These are phyloP conservation scores for Zhuliangozyma parablackwelliae DNA, from an alignment of 1,139 yeast species.

Conservation along the genomic window DNA sequence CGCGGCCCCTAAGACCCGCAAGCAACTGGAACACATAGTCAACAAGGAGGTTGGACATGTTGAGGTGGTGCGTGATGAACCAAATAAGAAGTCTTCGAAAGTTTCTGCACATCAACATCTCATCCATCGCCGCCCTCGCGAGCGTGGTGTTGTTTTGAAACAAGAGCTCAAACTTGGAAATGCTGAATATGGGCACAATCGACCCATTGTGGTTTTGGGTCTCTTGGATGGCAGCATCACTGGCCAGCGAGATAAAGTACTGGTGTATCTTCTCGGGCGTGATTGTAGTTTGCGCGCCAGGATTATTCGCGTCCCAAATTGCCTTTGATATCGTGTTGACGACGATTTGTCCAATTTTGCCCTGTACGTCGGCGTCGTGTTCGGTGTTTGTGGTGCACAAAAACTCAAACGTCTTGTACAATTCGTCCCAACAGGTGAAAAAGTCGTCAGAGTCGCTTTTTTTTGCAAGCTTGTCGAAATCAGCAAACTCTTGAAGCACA, in stretches of 20 bases:
- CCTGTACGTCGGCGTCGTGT: constrained; percentile 23
- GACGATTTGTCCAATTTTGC: constrained; percentile 35
- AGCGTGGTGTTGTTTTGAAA: constrained; percentile 35
- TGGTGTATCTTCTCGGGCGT: constrained; percentile 50
- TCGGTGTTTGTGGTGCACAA: constrained; percentile 22
- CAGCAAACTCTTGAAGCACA: constrained; percentile 16
- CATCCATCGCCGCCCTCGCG: constrained; percentile 57
- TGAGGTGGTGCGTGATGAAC: constrained; percentile 59
- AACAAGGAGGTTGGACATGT: constrained; percentile 45
- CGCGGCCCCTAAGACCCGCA: constrained; percentile 48
- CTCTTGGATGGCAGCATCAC: constrained; percentile 19
- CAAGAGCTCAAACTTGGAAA: constrained; percentile 35
- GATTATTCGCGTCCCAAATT: constrained; percentile 22
- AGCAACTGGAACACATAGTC: constrained; percentile 61
- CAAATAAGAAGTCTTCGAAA: constrained; percentile 60
- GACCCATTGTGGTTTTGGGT: constrained; percentile 25
- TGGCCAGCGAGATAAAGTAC: constrained; percentile 35
- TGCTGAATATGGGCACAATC: constrained; percentile 41
- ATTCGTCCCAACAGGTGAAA: constrained; percentile 27
- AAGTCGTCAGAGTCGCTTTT: constrained; percentile 24
- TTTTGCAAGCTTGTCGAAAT: constrained; percentile 14
- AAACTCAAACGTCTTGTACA: constrained; percentile 25
- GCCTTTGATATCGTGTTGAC: constrained; percentile 50
- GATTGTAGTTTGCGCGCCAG: constrained; percentile 12
- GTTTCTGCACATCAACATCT: constrained; percentile 62